Percentiles rank a stretch among this genome's conserved stretches.
These are phyloP conservation scores for Fusarium duplospermum DNA, from an alignment of 2,329 filamentous ascomycete genomes.

Conservation along the genomic window DNA sequence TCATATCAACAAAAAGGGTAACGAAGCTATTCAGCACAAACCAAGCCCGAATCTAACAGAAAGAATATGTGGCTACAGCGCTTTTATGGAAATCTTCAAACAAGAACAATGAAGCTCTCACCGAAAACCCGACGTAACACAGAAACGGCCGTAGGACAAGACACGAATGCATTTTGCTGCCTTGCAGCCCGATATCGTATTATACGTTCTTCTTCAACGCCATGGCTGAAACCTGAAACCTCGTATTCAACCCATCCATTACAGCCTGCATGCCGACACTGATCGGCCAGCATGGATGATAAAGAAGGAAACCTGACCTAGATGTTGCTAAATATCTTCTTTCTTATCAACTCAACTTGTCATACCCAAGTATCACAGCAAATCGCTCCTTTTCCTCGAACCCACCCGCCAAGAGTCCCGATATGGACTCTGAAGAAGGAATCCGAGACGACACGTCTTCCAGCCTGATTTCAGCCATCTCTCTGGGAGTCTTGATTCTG, in stretches of 20 bases:
- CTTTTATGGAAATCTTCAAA: background rate
- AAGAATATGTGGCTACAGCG: background rate
- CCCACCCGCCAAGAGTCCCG: background rate
- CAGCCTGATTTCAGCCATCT: background rate
- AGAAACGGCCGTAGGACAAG: background rate
- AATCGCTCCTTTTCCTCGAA: background rate
- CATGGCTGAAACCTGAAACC: background rate
- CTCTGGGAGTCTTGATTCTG: background rate
- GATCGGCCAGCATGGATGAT: background rate
- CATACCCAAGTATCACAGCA: background rate
- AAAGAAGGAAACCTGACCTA: background rate
- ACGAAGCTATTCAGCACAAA: background rate
- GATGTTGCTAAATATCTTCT: background rate
- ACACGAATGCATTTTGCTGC: background rate
- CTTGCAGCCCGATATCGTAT: background rate
- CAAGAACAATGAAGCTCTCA: background rate
- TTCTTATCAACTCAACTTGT: background rate
- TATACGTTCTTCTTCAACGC: background rate
- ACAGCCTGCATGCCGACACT: background rate
- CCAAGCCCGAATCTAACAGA: background rate
- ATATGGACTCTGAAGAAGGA: background rate
- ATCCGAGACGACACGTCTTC: background rate
- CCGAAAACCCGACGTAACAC: background rate
- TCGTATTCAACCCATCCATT: background rate
- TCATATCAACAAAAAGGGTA: background rate